phyloP scores from a whole-genome alignment of 2,329 filamentous ascomycete species.

The Colletotrichum sp. region DNA sequence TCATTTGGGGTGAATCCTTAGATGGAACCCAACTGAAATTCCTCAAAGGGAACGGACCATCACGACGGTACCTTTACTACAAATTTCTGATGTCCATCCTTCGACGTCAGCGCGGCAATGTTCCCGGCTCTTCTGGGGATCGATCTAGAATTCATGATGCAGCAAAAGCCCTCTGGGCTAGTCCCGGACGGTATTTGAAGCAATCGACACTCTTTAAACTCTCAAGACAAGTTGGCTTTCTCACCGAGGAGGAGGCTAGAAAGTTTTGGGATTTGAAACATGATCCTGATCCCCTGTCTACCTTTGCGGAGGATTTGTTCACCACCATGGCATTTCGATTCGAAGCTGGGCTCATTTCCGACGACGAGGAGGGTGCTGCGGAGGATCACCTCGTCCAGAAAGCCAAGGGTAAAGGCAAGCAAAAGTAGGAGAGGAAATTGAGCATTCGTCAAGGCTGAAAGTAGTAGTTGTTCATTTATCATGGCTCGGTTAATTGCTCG shows the following conservation, averaged over 20 bases:
- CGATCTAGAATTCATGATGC: neutral
- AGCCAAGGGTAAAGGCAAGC: neutral
- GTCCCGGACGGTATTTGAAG: neutral
- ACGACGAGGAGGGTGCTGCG: neutral
- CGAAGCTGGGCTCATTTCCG: neutral
- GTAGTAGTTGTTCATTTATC: neutral
- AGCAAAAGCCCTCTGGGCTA: neutral
- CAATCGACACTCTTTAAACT: neutral
- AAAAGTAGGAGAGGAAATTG: neutral
- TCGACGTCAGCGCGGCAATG: neutral
- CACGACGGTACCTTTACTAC: neutral
- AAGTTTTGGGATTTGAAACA: neutral
- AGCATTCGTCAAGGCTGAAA: neutral
- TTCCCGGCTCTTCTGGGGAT: neutral
- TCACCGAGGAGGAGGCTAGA: neutral
- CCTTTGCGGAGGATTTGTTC: neutral
- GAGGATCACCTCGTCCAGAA: neutral
- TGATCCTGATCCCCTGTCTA: neutral
- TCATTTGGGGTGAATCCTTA: neutral
- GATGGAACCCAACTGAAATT: neutral
- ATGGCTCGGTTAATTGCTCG: neutral
- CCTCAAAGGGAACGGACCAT: neutral
- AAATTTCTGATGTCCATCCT: neutral
- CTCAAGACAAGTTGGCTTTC: neutral
- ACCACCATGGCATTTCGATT: neutral